These are phyloP conservation scores for Xylaria curta DNA, from an alignment of 495 filamentous ascomycete genomes.

Conservation along the genomic window DNA sequence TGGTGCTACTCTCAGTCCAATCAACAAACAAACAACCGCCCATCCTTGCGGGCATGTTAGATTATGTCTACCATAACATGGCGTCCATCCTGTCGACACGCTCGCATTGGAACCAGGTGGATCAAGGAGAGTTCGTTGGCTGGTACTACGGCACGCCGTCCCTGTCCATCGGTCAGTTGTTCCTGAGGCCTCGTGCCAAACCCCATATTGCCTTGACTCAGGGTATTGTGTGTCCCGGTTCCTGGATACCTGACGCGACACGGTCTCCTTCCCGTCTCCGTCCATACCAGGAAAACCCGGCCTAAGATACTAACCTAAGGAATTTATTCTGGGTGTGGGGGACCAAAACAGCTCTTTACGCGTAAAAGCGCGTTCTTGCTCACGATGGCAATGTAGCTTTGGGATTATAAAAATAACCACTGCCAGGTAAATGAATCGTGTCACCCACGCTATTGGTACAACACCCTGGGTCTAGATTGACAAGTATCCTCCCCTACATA, in stretches of 20 bases:
- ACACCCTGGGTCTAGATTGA: background rate
- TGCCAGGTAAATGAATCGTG: slow-evolving; percentile 13
- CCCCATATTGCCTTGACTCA: background rate
- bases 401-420: slow-evolving; percentile 16
- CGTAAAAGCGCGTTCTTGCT: slow-evolving; percentile 9
- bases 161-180: background rate
- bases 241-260: slow-evolving; percentile 4
- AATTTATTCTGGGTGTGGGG: background rate
- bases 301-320: background rate
- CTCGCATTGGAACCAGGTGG: background rate
- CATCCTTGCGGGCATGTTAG: background rate
- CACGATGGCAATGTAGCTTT: slow-evolving; percentile 10
- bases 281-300: slow-evolving; percentile 1
- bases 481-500: slow-evolving; percentile 4
- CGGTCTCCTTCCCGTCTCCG: slow-evolving; percentile 3
- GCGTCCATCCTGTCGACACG: background rate
- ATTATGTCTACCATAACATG: background rate
- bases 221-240: background rate
- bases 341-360: background rate
- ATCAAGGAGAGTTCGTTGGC: background rate
- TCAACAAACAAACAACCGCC: background rate
- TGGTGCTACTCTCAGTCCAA: background rate
- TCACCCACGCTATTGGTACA: slow-evolving; percentile 16
- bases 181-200: background rate
- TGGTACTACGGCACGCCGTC: background rate